Percentiles rank a stretch among this genome's conserved stretches.
Evolutionary conservation across 148 eudicot species (phyloP).

Genomic region (Fagopyrum tataricum): DNA sequence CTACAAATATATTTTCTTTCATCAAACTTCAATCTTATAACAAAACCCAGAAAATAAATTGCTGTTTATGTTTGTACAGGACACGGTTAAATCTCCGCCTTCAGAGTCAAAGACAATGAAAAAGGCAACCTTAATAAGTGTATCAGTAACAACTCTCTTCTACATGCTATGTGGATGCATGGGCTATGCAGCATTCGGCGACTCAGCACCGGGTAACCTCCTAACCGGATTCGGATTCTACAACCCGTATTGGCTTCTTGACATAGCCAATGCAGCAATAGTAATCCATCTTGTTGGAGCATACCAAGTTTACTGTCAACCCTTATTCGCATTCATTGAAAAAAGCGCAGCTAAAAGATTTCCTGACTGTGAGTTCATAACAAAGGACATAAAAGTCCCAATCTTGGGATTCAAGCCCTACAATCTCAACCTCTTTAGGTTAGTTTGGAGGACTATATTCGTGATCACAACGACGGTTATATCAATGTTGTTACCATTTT

Average conservation of each 20-base stretch:
- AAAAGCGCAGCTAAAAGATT: conserved; percentile 22
- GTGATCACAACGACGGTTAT: conserved; percentile 43
- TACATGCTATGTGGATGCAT: conserved; percentile 50
- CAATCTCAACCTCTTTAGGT: conserved; percentile 33
- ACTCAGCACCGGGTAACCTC: conserved; percentile 39
- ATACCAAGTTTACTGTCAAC: conserved; percentile 52
- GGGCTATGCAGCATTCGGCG: conserved; percentile 58
- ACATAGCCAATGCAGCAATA: conserved; percentile 49
- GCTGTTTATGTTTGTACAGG: conserved; percentile 17
- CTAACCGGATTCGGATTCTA: conserved; percentile 57
- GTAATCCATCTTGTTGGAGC: conserved; percentile 51
- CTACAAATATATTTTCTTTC: background rate
- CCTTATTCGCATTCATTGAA: conserved; percentile 46
- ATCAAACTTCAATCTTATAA: background rate
- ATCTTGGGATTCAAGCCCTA: conserved; percentile 27
- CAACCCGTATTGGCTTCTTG: conserved; percentile 56
- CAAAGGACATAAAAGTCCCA: conserved; percentile 29
- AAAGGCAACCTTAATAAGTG: conserved; percentile 39
- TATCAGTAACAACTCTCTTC: conserved; percentile 37
- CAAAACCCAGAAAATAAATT: background rate
- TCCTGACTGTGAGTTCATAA: conserved; percentile 35
- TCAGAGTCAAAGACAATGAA: conserved; percentile 48
- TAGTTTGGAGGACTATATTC: conserved; percentile 42
- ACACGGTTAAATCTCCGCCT: conserved; percentile 47
- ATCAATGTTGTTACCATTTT: conserved; percentile 50